Conservation (phyloP, 768 basidiomycete species). For the Pleurotus pulmonarius region DNA sequence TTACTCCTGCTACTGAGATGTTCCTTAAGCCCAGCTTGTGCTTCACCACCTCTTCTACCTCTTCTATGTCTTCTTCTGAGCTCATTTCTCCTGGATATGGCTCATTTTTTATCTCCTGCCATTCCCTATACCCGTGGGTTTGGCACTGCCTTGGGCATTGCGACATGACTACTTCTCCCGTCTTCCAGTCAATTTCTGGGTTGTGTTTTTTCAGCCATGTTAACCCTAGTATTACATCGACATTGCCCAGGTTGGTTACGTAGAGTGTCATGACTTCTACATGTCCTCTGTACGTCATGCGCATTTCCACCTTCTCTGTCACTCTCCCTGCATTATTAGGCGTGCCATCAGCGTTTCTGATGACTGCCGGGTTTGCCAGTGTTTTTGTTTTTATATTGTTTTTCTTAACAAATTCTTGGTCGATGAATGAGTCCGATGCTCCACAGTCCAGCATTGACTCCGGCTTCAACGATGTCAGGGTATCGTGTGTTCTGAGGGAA, state of each 20-base stretch:
- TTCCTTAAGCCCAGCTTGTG: background rate
- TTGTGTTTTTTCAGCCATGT: conserved; percentile 23
- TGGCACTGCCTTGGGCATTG: conserved; percentile 13
- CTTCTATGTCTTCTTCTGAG: background rate
- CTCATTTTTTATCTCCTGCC: background rate
- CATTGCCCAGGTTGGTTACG: conserved; percentile 16
- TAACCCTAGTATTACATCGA: conserved; percentile 17
- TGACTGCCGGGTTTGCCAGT: background rate
- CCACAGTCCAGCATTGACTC: too few relatives aligned
- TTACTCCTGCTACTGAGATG: background rate
- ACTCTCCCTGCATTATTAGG: conserved; percentile 19
- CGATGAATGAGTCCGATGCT: too few relatives aligned
- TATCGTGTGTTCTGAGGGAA: too few relatives aligned
- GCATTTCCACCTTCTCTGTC: conserved; percentile 13
- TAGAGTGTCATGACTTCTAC: conserved; percentile 14
- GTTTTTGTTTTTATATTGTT: background rate
- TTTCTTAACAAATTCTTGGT: background rate
- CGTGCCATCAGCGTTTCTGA: conserved; percentile 14
- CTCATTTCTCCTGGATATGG: background rate
- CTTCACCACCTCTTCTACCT: background rate
- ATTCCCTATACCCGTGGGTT: background rate
- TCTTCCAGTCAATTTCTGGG: conserved; percentile 19
- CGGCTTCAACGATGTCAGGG: too few relatives aligned
- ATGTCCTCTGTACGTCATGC: conserved; percentile 16
- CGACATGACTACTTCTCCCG: conserved; percentile 15